phyloP scores from a whole-genome alignment of 2,329 filamentous ascomycete species.

The Penicillium sp. region DNA sequence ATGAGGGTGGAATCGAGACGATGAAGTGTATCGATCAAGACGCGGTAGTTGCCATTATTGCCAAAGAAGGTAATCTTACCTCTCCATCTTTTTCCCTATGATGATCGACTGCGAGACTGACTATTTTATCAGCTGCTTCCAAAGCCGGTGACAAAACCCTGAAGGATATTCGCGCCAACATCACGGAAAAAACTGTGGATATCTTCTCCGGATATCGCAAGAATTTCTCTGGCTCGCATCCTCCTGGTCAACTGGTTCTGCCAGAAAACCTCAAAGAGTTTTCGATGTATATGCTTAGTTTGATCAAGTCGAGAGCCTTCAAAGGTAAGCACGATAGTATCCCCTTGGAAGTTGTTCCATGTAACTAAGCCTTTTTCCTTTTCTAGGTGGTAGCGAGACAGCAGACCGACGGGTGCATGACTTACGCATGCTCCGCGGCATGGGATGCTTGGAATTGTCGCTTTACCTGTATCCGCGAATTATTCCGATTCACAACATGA shows the following conservation, averaged over 20 bases:
- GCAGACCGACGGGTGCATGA: slow-evolving; percentile 89
- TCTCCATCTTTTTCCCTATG: neutral
- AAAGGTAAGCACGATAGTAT: slow-evolving; percentile 58
- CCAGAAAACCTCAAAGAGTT: slow-evolving; percentile 96
- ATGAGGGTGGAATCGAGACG: slow-evolving; percentile 72
- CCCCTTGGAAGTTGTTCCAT: neutral
- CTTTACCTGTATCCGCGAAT: slow-evolving; percentile 95
- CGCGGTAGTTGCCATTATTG: slow-evolving; percentile 79
- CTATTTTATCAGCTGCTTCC: slow-evolving; percentile 58
- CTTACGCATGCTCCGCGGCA: slow-evolving; percentile 81
- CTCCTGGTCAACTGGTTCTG: slow-evolving; percentile 87
- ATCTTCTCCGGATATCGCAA: slow-evolving; percentile 89
- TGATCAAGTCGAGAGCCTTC: slow-evolving; percentile 87
- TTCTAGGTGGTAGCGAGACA: slow-evolving; percentile 65
- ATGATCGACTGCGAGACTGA: neutral
- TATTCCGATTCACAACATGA: slow-evolving; percentile 84
- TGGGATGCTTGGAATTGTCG: slow-evolving; percentile 80
- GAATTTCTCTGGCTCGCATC: slow-evolving; percentile 80
- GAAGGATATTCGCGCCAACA: slow-evolving; percentile 76
- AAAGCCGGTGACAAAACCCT: slow-evolving; percentile 72
- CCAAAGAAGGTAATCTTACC: slow-evolving; percentile 66
- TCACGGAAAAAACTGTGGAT: slow-evolving; percentile 91
- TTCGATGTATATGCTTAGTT: slow-evolving; percentile 87
- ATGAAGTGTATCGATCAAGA: slow-evolving; percentile 97
- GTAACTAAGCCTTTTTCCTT: neutral